phyloP scores from a whole-genome alignment of 345 rosid genomes.

The Acer yangbiense region DNA sequence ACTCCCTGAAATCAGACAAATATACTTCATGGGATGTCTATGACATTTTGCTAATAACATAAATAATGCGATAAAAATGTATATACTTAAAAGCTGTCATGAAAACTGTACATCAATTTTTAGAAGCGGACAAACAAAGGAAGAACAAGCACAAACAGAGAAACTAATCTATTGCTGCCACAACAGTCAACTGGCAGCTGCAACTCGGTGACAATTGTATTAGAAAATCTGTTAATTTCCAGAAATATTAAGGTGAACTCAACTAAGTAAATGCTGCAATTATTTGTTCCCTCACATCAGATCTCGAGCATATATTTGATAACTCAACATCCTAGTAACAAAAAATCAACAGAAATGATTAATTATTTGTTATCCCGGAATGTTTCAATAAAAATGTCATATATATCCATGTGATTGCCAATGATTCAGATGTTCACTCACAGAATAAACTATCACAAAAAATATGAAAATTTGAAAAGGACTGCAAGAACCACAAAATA shows the following conservation, averaged over 20 bases:
- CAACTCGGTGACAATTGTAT: not conserved
- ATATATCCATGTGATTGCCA: not conserved
- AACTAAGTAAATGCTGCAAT: not conserved
- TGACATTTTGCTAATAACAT: conserved; percentile 12
- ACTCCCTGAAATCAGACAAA: conserved; percentile 76
- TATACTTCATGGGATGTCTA: conserved; percentile 26
- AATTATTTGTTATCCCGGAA: not conserved
- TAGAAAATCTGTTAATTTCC: conserved; percentile 14
- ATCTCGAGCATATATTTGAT: not conserved
- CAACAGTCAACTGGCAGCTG: not conserved
- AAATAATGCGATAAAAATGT: not conserved
- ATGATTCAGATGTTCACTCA: not conserved
- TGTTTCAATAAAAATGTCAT: not conserved
- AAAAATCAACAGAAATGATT: not conserved
- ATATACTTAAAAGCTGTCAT: not conserved
- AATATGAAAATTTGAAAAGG: not conserved
- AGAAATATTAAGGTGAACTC: not conserved
- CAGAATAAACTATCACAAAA: not conserved
- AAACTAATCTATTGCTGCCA: conserved; percentile 6
- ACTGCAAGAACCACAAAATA: not conserved
- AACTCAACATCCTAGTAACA: conserved; percentile 1
- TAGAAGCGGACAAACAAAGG: not conserved
- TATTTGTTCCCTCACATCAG: not conserved
- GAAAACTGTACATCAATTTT: not conserved
- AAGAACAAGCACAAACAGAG: not conserved